phyloP scores from a whole-genome alignment of 352 stramenopile genomes.

The Pythium volutum region DNA sequence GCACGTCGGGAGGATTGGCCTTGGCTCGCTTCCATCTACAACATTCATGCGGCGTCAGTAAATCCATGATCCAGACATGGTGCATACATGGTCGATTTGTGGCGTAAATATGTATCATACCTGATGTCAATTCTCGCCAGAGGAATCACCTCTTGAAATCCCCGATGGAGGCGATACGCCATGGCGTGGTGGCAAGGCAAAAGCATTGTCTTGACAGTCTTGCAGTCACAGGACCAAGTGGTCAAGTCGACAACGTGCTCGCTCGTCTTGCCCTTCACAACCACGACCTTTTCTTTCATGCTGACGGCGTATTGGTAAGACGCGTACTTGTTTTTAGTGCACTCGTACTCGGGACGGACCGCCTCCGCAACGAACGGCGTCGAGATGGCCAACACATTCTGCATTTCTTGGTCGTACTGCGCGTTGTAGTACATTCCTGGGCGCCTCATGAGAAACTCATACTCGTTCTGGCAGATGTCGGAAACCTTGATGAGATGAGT shows the following conservation, averaged over 20 bases:
- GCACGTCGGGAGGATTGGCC: background rate
- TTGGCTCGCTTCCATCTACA: background rate
- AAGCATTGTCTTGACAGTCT: background rate
- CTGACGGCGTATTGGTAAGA: slow-evolving; percentile 9
- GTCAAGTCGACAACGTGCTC: background rate
- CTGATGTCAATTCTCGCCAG: background rate
- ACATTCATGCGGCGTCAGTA: background rate
- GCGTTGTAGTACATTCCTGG: background rate
- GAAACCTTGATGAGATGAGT: slow-evolving; percentile 7
- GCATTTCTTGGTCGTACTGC: slow-evolving; percentile 29
- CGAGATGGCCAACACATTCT: slow-evolving; percentile 11
- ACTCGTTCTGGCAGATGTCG: slow-evolving; percentile 4
- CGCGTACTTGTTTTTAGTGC: slow-evolving; percentile 3
- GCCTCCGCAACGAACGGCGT: slow-evolving; percentile 24
- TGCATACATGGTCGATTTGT: background rate
- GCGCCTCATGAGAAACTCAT: background rate
- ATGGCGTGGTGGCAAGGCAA: slow-evolving; percentile 5
- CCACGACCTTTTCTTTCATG: background rate
- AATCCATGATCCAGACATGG: background rate
- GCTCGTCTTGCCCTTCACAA: background rate
- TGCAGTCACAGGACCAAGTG: background rate
- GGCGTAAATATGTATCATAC: background rate
- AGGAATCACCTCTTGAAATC: background rate
- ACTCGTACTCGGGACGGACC: slow-evolving; percentile 19
- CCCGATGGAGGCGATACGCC: background rate